Evolutionary conservation across 768 basidiomycete genomes (phyloP), one percentile per base, ranked within the genome.

Genomic region (Trametes coccinea): DNA sequence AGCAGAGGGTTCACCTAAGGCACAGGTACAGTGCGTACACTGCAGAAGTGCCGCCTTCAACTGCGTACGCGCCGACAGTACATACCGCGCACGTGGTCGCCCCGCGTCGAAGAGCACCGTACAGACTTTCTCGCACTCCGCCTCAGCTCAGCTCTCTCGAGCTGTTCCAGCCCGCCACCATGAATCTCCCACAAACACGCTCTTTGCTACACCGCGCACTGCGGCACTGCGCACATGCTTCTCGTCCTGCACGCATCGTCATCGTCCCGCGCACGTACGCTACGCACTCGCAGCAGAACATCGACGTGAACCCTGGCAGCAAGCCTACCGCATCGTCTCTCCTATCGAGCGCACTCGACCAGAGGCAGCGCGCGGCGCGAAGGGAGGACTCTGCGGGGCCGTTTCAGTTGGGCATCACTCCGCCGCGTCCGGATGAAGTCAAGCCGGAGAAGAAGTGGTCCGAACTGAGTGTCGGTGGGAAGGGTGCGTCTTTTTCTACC

Each of bases 371-470:
- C 34, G 61, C 68, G 0, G 55, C 73, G 27, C 65, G 72, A 17
- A 68, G 78, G 65, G 80, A 83, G 60, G 89, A 89, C 62, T 78
- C 81, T 31, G 86, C 87, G 52, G 92, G 92, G 2, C 91, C 92
- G 27, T 93, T 93, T 66, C 85, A 85, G 61, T 79, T 93, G 1
- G 90, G 90, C 2, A 76, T 90, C 54, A 80, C 84, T 8, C 86
- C 83, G 53, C 78, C 81, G 5, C 75, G 86, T 3, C 70, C 83
- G 40, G 79, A 76, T 51, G 81, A 77, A 51, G 82, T 80, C 29
- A 81, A 84, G 67, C 84, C 82, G 53, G 74, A 80, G 11, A 86
- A 85, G 71, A 88, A 86, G 70, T 94, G 92, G 92, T 87, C 87
- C 31, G 88, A 94, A 69, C 75, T 94, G 54, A 88, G 81, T 69